phyloP scores from a whole-genome alignment of 352 stramenopile species.

The Pythium graminicola region DNA sequence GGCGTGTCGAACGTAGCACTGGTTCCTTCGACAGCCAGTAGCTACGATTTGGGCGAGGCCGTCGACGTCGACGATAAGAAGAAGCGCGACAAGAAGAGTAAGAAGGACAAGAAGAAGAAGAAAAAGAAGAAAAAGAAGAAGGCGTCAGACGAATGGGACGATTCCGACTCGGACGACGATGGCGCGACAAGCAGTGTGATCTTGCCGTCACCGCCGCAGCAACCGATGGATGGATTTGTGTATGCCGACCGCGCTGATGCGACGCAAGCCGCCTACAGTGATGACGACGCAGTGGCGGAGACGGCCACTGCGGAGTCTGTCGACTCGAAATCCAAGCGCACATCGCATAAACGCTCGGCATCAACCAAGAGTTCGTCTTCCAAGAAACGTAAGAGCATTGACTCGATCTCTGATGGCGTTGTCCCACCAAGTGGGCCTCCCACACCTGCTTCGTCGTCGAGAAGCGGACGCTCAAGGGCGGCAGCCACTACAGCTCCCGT shows the following conservation, averaged over 20 bases:
- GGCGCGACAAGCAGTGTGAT: slow-evolving; percentile 25
- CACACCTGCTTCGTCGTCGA: not conserved
- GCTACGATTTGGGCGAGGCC: not conserved
- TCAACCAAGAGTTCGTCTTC: slow-evolving; percentile 12
- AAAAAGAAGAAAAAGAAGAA: slow-evolving; percentile 56
- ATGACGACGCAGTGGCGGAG: not conserved
- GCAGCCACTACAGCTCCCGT: slow-evolving; percentile 13
- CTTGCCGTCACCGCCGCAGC: slow-evolving; percentile 24
- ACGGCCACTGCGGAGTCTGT: not conserved
- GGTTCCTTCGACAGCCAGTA: not conserved
- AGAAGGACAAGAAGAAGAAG: slow-evolving; percentile 54
- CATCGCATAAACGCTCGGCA: slow-evolving; percentile 9
- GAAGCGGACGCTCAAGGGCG: not conserved
- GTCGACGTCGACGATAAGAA: slow-evolving; percentile 15
- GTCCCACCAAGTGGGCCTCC: slow-evolving; percentile 3
- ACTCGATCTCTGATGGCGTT: not conserved
- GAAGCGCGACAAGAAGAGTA: slow-evolving; percentile 21
- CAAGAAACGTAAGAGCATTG: slow-evolving; percentile 28
- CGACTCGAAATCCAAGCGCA: not conserved
- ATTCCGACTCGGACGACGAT: slow-evolving; percentile 56
- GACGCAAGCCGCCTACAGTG: not conserved
- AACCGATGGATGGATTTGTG: slow-evolving; percentile 26
- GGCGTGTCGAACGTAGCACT: not conserved
- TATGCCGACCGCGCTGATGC: slow-evolving; percentile 19
- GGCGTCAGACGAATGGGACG: slow-evolving; percentile 27